Conservation (phyloP, 2,329 filamentous ascomycete species). For the Phaeoacremonium minimum region DNA sequence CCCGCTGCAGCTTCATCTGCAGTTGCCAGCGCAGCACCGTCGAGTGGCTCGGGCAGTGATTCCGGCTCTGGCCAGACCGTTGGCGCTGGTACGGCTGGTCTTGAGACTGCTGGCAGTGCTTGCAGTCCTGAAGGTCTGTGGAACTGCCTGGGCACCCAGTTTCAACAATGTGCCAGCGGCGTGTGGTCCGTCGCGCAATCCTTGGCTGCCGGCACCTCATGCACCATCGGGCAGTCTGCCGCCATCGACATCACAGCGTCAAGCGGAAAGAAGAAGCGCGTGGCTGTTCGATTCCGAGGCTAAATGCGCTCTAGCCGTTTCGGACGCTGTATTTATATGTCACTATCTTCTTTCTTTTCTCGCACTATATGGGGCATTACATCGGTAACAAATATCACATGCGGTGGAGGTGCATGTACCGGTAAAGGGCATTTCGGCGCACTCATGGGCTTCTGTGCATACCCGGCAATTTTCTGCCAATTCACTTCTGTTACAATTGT, state of each 20-base stretch:
- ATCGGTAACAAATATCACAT: too few relatives aligned
- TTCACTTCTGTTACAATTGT: too few relatives aligned
- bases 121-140: conserved; percentile 44
- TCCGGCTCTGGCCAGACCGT: conserved; percentile 17
- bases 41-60: conserved; percentile 13
- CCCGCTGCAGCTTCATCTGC: conserved; percentile 10
- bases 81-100: conserved; percentile 14
- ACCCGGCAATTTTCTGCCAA: too few relatives aligned
- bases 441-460: too few relatives aligned
- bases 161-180: conserved; percentile 48
- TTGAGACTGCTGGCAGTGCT: conserved; percentile 32
- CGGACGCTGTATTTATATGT: neutral
- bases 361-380: too few relatives aligned
- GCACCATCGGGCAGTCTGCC: conserved; percentile 28
- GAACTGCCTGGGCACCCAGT: conserved; percentile 45
- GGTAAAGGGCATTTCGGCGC: too few relatives aligned
- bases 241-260: conserved; percentile 16
- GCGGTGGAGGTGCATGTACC: too few relatives aligned
- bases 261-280: conserved; percentile 16
- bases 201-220: conserved; percentile 41
- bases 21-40: conserved; percentile 6
- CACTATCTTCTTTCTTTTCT: conserved; percentile 2
- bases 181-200: conserved; percentile 35
- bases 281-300: conserved; percentile 14
- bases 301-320: conserved; percentile 6